These are phyloP conservation scores for Syzygium grande DNA, from an alignment of 345 rosid genomes.

Conservation along the genomic window DNA sequence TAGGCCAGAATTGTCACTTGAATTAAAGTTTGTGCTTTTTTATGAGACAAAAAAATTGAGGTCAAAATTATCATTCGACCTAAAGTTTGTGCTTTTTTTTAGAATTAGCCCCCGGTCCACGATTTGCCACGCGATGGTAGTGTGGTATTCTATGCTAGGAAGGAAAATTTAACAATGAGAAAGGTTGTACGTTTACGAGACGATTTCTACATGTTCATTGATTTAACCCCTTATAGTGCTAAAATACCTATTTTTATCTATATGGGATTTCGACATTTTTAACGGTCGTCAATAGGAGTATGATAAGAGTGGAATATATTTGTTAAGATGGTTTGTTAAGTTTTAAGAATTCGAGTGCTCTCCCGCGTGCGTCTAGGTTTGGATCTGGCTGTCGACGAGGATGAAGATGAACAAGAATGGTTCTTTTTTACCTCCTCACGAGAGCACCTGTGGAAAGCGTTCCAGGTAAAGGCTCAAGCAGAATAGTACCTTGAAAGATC, in stretches of 20 bases:
- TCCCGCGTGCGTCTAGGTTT: neutral
- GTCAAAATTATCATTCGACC: too few relatives aligned
- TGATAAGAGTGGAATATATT: neutral
- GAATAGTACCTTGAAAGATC: neutral
- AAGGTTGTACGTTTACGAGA: neutral
- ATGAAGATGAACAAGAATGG: neutral
- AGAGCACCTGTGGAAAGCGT: neutral
- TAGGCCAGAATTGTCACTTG: too few relatives aligned
- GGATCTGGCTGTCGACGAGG: neutral
- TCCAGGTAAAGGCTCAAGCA: neutral
- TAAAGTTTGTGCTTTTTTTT: too few relatives aligned
- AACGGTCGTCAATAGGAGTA: neutral
- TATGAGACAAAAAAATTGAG: too few relatives aligned
- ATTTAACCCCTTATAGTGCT: neutral
- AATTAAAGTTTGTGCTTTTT: too few relatives aligned
- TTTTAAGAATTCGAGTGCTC: neutral
- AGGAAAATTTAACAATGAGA: neutral
- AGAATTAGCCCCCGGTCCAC: neutral
- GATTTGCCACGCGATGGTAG: neutral
- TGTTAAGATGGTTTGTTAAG: neutral
- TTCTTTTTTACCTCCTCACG: neutral
- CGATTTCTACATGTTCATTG: neutral
- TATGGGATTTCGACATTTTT: neutral
- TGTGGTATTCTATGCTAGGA: neutral
- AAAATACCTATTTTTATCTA: neutral